Base-by-base conservation (phyloP, 1,139 yeast species). In the Saccharomyces hybrid region DNA sequence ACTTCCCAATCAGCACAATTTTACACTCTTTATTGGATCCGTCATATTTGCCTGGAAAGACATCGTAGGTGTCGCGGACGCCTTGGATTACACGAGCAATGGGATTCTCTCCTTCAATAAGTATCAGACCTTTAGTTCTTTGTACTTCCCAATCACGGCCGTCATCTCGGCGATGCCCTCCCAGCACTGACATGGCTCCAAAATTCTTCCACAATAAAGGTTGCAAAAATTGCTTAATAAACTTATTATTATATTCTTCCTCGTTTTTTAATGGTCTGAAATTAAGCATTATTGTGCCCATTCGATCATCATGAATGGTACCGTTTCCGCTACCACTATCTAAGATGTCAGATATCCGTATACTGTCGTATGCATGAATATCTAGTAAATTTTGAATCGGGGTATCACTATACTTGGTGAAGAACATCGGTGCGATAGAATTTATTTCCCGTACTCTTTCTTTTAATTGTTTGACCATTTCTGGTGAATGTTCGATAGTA, bases 61-160 rank as follows among this genome's bases (percentile, higher is more conserved):
- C 76, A 59, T 93, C 99, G 69, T 89, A 93, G 0, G 96, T 88
- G 56, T 89, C 95, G 57, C 98, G 75, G 0, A 93, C 99, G 4
- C 96, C 98, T 67, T 93, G 99, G n/a, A 93, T 73, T 1, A 93
- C 90, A 57, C 79, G 75, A n/a, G 79, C 82, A 1, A 56, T 57
- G 3, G 46, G 28, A 13, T 44, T 38, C 11, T 29, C 14, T 7
- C 60, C 66, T 6, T 65, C 66, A 2, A 84, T 79, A 16, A 89
- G 61, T 6, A 88, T 70, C 14, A 69, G 51, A 0, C 97, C 99
- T 66, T 95, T 93, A 4, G 86, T 73, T 57, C 99, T 73, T 62
- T 90, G 96, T 1, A 93, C 76, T 61, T 90, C 97, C 61, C 69
- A 64, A 38, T 59, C 56, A n/a, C 53, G 3, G 52, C 53, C 9